These are phyloP conservation scores for Globisporangium spinosum DNA, from an alignment of 352 stramenopile genomes.

Conservation along the genomic window DNA sequence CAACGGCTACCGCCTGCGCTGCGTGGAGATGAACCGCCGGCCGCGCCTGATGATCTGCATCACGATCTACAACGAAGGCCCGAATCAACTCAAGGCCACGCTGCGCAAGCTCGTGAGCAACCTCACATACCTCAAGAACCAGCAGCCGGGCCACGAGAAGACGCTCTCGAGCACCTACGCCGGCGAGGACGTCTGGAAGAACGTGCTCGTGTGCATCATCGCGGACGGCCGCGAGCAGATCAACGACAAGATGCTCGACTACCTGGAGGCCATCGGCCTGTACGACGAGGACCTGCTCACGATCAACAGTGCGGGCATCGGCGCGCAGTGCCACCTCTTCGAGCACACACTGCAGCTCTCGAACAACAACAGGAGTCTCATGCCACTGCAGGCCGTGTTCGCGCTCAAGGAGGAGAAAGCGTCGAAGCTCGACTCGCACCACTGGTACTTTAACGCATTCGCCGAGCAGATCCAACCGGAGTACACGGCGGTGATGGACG, in stretches of 20 bases:
- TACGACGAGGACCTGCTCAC: slow-evolving; percentile 86
- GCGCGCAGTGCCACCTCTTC: slow-evolving; percentile 79
- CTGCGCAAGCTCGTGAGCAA: slow-evolving; percentile 84
- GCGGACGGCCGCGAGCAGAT: slow-evolving; percentile 74
- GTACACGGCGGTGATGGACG: slow-evolving; percentile 81
- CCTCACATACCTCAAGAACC: slow-evolving; percentile 61
- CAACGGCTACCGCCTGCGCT: slow-evolving; percentile 69
- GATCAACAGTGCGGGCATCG: slow-evolving; percentile 82
- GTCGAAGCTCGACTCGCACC: slow-evolving; percentile 82
- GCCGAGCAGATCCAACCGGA: slow-evolving; percentile 81
- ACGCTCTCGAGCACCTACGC: slow-evolving; percentile 38
- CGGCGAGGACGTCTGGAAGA: slow-evolving; percentile 75
- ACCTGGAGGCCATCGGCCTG: slow-evolving; percentile 62
- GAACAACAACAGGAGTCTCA: slow-evolving; percentile 60
- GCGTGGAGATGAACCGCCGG: slow-evolving; percentile 65
- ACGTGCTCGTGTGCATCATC: slow-evolving; percentile 78
- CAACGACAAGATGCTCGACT: slow-evolving; percentile 79
- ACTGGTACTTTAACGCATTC: slow-evolving; percentile 85
- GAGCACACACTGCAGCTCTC: slow-evolving; percentile 80
- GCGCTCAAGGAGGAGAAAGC: slow-evolving; percentile 80
- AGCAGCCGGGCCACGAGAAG: slow-evolving; percentile 27
- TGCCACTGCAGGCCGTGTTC: slow-evolving; percentile 78
- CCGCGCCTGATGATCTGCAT: slow-evolving; percentile 83
- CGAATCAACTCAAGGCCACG: slow-evolving; percentile 62
- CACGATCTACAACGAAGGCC: slow-evolving; percentile 84